phyloP scores from a whole-genome alignment of 306 rosid genomes.

The Cajanus cajan region DNA sequence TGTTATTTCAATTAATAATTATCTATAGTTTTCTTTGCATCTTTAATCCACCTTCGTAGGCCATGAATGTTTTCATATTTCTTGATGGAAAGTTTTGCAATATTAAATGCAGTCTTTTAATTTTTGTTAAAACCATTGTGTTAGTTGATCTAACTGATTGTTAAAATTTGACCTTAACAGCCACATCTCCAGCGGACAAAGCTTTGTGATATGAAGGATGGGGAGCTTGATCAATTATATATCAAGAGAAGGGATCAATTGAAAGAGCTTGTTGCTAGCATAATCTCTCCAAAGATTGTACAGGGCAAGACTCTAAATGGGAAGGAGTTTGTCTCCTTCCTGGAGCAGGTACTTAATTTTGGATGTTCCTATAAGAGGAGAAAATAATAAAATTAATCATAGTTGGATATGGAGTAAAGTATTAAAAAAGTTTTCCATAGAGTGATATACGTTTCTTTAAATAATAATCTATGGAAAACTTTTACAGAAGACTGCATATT shows the following conservation, averaged over 20 bases:
- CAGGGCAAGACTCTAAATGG: conserved; percentile 79
- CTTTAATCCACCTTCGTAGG: not conserved
- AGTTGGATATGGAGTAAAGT: conserved; percentile 10
- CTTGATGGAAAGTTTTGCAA: not conserved
- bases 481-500: not conserved
- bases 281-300: conserved; percentile 87
- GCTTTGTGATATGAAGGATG: conserved; percentile 94
- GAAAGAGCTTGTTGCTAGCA: conserved; percentile 76
- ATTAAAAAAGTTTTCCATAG: conserved; percentile 15
- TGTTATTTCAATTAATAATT: not conserved
- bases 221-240: conserved; percentile 75
- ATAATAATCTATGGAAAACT: not conserved
- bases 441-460: not conserved
- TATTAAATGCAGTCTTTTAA: not conserved
- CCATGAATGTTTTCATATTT: conserved; percentile 1
- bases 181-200: conserved; percentile 95
- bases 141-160: conserved; percentile 7
- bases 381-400: not conserved
- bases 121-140: not conserved
- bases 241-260: conserved; percentile 73
- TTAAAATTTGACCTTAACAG: conserved; percentile 50
- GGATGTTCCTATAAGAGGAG: not conserved
- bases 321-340: conserved; percentile 79
- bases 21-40: not conserved
- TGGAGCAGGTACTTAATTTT: conserved; percentile 69